These are phyloP conservation scores for Peribolospora baueri DNA, from an alignment of 768 basidiomycete species.

Conservation along the genomic window DNA sequence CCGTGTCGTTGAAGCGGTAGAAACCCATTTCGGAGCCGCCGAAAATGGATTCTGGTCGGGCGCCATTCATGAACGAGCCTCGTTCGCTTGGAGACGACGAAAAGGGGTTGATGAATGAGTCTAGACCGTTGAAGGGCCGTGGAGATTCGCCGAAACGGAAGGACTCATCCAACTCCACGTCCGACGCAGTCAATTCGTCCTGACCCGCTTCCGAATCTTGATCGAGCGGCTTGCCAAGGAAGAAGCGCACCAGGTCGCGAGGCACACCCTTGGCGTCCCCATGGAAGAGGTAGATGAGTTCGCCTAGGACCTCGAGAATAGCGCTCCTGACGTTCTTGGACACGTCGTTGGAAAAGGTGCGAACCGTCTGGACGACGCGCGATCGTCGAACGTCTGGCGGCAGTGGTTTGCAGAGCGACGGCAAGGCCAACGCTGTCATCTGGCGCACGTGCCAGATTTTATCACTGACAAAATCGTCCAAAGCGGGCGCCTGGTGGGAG, in stretches of 20 bases:
- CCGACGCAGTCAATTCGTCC: not conserved
- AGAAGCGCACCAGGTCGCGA: constrained; percentile 44
- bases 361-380: constrained; percentile 41
- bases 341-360: constrained; percentile 39
- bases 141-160: not conserved
- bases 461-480: constrained; percentile 45
- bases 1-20: constrained; percentile 28
- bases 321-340: constrained; percentile 46
- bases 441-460: constrained; percentile 59
- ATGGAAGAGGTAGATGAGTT: constrained; percentile 62
- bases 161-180: not conserved
- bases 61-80: not conserved
- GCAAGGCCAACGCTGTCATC: constrained; percentile 62
- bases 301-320: constrained; percentile 64
- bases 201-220: constrained; percentile 1
- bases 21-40: constrained; percentile 7
- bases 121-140: not conserved
- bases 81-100: not conserved
- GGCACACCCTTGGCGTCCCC: constrained; percentile 33
- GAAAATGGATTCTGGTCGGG: not conserved
- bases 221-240: constrained; percentile 30
- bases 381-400: constrained; percentile 31
- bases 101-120: not conserved
- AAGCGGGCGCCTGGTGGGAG: constrained; percentile 45
- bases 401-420: constrained; percentile 49